phyloP scores from a whole-genome alignment of 2,329 filamentous ascomycete species.

The Diaporthe humulicola region DNA sequence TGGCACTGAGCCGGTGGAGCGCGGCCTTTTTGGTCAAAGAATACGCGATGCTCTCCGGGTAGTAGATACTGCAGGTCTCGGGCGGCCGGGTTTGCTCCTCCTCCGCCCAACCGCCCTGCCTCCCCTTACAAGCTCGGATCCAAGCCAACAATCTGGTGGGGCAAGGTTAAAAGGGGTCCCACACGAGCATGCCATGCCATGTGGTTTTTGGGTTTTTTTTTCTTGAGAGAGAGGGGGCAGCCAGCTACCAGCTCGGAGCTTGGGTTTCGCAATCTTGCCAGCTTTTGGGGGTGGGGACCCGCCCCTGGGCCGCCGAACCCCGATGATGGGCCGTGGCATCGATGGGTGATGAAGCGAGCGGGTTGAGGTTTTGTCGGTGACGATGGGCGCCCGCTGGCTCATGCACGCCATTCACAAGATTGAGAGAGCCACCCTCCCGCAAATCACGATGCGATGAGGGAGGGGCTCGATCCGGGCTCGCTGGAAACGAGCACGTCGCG shows the following conservation, averaged over 20 bases:
- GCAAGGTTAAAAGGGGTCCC: constrained; percentile 1
- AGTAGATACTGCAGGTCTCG: background rate
- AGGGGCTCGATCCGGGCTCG: background rate
- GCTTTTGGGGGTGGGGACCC: background rate
- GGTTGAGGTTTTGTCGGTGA: background rate
- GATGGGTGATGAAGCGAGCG: background rate
- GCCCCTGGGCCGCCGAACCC: constrained; percentile 23
- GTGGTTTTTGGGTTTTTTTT: constrained; percentile 12
- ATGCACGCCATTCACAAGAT: constrained; percentile 6
- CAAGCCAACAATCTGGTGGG: constrained; percentile 26
- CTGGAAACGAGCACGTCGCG: constrained; percentile 11
- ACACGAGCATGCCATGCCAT: constrained; percentile 30
- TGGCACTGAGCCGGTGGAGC: no score
- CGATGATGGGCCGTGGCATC: constrained; percentile 15
- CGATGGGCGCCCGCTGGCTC: constrained; percentile 13
- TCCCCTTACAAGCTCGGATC: constrained; percentile 13
- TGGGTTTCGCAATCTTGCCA: constrained; percentile 12
- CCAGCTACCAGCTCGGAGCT: background rate
- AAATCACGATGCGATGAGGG: constrained; percentile 8
- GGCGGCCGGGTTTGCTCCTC: background rate
- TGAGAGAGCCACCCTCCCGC: background rate
- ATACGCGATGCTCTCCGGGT: background rate
- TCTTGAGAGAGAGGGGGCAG: background rate
- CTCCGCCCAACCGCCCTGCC: background rate
- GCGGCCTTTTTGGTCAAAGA: background rate